phyloP scores from a whole-genome alignment of 2,329 filamentous ascomycete genomes.

The Neophaeococcomyces aloes region DNA sequence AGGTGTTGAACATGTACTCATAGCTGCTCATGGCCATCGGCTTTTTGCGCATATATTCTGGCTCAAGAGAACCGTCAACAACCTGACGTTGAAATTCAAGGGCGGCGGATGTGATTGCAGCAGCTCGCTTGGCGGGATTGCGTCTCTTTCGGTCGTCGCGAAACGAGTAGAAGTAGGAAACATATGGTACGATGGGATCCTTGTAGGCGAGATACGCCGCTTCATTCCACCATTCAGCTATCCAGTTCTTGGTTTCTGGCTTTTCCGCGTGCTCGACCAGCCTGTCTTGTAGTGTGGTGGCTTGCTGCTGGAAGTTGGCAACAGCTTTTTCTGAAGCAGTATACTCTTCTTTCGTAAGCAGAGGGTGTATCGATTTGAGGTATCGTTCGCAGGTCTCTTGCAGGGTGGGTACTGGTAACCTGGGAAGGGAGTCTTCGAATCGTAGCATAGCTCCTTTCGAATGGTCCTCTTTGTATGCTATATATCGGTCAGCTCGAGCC shows the following conservation, averaged over 20 bases:
- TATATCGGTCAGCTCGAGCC: constrained; percentile 8
- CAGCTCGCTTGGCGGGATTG: constrained; percentile 83
- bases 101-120: constrained; percentile 72
- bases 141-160: constrained; percentile 80
- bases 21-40: constrained; percentile 98
- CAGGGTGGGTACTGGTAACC: constrained; percentile 51
- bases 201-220: constrained; percentile 85
- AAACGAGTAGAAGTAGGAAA: constrained; percentile 99
- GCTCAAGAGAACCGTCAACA: constrained; percentile 70
- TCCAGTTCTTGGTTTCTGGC: constrained; percentile 80
- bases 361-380: constrained; percentile 55
- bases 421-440: constrained; percentile 55
- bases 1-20: constrained; percentile 97
- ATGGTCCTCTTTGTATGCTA: constrained; percentile 55
- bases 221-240: constrained; percentile 97
- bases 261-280: constrained; percentile 69
- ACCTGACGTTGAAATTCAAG: constrained; percentile 94
- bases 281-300: constrained; percentile 79
- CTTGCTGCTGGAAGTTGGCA: constrained; percentile 77
- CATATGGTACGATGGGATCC: constrained; percentile 92
- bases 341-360: constrained; percentile 50
- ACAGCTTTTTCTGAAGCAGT: constrained; percentile 65
- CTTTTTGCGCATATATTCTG: constrained; percentile 96
- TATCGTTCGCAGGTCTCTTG: constrained; percentile 55
- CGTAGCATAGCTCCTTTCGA: constrained; percentile 55